A percentile compares a stretch with the other conserved stretches of the same genome.
These are phyloP conservation scores for Schwanniomyces vanrijiae DNA, from an alignment of 805 yeast genomes.

Conservation along the genomic window DNA sequence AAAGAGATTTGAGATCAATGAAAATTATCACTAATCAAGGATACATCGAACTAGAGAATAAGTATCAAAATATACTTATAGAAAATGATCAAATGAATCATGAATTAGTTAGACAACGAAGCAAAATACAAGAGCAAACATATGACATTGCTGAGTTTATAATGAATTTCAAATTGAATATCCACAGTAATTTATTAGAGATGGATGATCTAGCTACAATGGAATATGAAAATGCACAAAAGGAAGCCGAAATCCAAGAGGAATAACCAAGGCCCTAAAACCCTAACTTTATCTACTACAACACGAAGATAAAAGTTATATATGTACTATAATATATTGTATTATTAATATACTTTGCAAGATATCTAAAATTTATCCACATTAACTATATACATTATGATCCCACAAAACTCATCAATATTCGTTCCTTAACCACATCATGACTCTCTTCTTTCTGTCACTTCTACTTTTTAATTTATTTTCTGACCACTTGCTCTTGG, in stretches of 20 bases:
- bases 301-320: background rate
- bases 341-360: background rate
- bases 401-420: constrained; percentile 18
- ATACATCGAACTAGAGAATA: constrained; percentile 44
- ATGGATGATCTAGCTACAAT: constrained; percentile 45
- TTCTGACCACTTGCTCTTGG: constrained; percentile 51
- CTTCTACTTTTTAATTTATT: constrained; percentile 48
- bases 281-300: background rate
- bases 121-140: constrained; percentile 51
- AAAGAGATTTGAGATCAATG: constrained; percentile 53
- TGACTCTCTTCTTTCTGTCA: constrained; percentile 59
- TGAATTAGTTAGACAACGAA: constrained; percentile 47
- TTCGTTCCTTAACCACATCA: constrained; percentile 64
- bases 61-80: constrained; percentile 50
- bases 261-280: background rate
- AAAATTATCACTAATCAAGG: constrained; percentile 51
- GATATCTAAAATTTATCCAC: constrained; percentile 1
- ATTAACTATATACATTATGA: constrained; percentile 1
- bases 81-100: constrained; percentile 52
- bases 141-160: constrained; percentile 59
- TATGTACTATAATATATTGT: constrained; percentile 1
- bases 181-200: constrained; percentile 64
- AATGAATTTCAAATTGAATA: constrained; percentile 62
- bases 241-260: background rate
- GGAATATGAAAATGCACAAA: constrained; percentile 19